Base-by-base conservation (phyloP, 495 filamentous ascomycete species). In the Lasiosphaeria hispida region DNA sequence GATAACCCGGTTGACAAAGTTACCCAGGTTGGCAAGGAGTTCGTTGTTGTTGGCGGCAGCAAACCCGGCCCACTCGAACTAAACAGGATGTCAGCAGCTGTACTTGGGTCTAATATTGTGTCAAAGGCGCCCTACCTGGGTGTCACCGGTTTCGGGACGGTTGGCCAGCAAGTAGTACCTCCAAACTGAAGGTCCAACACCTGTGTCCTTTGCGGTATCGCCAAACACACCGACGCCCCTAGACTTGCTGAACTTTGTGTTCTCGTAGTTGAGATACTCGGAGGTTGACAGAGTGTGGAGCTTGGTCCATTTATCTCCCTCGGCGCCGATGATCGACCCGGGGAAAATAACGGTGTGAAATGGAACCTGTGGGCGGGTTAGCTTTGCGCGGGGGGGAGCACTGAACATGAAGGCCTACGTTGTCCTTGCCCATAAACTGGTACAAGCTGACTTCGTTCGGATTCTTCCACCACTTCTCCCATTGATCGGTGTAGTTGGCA, bases 341-440 rank as follows among this genome's bases (percentile, higher is more conserved):
- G 94, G 94, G 76, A 95, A 98, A 67, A 97, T 91, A 64, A 98
- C 88, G 38, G 83, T 85, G 72, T 95, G 92, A 76, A 92, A 97
- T 18, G 92, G 76, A 90, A 97, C 37, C 67, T 69, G 14, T 35
- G 3, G 4, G 11, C 0, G n/a, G 10, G 52, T 63, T 38, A 57
- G 52, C 40, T 18, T 39, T 0, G 10, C 15, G 4, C 7, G 7
- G 11, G 17, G 11, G 17, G 8, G 5, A 10, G 13, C 9, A 10
- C 3, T 1, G 10, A 10, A 38, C 5, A 15, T 15, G 33, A 33
- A 30, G 10, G 57, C 67, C 55, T 41, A 96, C 90, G 60, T 97
- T 97, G 76, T 97, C 93, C 74, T 97, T 97, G 71, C 93, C 93
- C 84, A 97, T 87, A 81, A 97, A 97, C 72, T 98, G 94, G 71